Conservation (phyloP, 225 moss, liverwort and hornwort species). For the Bryoerythrophyllum caledonicum region DNA sequence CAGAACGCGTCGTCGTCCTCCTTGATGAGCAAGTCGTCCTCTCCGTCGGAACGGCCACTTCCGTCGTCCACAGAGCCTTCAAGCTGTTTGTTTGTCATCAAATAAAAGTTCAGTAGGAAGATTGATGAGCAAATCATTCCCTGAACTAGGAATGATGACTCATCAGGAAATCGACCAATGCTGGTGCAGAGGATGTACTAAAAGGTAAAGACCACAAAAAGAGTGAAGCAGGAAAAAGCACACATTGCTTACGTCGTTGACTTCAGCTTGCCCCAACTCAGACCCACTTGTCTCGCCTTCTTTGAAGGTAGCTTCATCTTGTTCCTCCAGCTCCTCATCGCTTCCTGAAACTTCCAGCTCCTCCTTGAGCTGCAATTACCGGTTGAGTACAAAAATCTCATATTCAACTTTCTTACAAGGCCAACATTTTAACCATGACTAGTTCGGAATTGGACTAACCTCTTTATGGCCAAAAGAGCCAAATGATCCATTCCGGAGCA, state of each 20-base stretch:
- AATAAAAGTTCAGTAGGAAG: not conserved
- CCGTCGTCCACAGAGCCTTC: slow-evolving; percentile 94
- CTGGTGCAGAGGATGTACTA: not conserved
- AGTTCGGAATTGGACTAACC: slow-evolving; percentile 31
- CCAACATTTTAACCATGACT: not conserved
- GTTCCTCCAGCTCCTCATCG: slow-evolving; percentile 95
- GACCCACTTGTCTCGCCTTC: slow-evolving; percentile 71
- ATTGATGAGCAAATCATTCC: slow-evolving; percentile 4
- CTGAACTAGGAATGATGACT: not conserved
- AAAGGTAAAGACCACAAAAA: slow-evolving; percentile 3
- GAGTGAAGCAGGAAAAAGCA: not conserved
- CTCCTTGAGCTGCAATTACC: slow-evolving; percentile 69
- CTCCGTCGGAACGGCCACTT: slow-evolving; percentile 88
- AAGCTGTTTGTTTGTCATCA: slow-evolving; percentile 34
- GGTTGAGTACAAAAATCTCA: not conserved
- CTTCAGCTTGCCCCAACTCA: slow-evolving; percentile 59
- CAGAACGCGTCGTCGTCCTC: slow-evolving; percentile 78
- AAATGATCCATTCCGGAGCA: slow-evolving; percentile 51
- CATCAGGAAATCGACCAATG: not conserved
- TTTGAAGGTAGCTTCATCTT: slow-evolving; percentile 50
- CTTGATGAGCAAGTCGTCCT: slow-evolving; percentile 49
- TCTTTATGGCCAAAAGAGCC: slow-evolving; percentile 69
- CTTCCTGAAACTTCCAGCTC: slow-evolving; percentile 84
- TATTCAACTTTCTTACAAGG: not conserved
- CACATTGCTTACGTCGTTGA: slow-evolving; percentile 61